Evolutionary conservation across 1,139 yeast genomes (phyloP).

Genomic region (Kurtzmaniella quercitrusa): DNA sequence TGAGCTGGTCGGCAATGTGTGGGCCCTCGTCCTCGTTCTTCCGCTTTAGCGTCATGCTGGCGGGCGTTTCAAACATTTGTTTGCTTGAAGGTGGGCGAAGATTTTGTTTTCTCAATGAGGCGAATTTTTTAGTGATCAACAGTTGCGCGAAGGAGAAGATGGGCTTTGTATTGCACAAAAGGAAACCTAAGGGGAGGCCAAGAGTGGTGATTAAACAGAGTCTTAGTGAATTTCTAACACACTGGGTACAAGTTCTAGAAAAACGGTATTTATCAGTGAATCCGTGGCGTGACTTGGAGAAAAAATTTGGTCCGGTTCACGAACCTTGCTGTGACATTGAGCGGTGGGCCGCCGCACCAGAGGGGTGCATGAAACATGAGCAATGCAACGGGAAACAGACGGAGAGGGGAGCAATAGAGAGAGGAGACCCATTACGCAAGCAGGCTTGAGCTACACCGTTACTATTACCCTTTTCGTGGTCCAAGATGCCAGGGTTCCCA

Average conservation of each 20-base stretch:
- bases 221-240: no score
- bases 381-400: background rate
- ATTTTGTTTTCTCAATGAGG: background rate
- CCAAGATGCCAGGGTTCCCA: no score
- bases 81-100: background rate
- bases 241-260: background rate
- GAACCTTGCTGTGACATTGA: background rate
- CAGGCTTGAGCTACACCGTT: no score
- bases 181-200: background rate
- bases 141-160: background rate
- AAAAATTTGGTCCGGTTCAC: background rate
- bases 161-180: background rate
- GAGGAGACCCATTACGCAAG: no score
- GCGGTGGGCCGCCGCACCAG: background rate
- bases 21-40: constrained; percentile 58
- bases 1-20: constrained; percentile 28
- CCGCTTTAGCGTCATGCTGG: constrained; percentile 50
- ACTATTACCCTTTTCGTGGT: no score
- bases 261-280: background rate
- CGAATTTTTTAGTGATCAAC: background rate
- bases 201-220: no score
- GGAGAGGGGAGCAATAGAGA: background rate
- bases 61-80: constrained; percentile 16
- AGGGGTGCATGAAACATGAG: background rate
- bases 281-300: background rate